Conservation (phyloP, 2,329 filamentous ascomycete genomes). For the Penicillium sp. region DNA sequence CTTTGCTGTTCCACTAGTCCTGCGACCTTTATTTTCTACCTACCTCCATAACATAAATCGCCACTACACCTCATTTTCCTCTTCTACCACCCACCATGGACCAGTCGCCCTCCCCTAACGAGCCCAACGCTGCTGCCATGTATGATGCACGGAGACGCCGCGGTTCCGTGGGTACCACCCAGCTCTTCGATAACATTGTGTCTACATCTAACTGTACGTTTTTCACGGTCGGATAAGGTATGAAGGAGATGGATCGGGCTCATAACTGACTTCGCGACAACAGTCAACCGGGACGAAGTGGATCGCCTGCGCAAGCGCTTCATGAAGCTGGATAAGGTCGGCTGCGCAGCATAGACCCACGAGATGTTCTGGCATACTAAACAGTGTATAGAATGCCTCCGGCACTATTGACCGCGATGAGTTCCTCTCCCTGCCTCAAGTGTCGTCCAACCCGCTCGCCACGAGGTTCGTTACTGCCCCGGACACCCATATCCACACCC, state of each 20-base stretch:
- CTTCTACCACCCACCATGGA: conserved; percentile 29
- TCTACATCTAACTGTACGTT: conserved; percentile 89
- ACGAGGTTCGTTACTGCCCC: conserved; percentile 64
- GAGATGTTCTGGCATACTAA: neutral
- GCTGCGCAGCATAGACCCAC: neutral
- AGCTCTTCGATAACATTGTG: conserved; percentile 91
- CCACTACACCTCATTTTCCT: neutral
- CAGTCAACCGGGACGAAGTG: conserved; percentile 96
- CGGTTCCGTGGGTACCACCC: conserved; percentile 52
- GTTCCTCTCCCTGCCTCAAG: conserved; percentile 94
- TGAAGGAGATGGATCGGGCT: neutral
- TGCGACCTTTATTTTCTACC: neutral
- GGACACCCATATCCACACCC: neutral
- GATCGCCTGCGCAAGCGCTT: conserved; percentile 94
- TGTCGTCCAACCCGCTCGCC: conserved; percentile 94
- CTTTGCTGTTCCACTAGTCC: neutral
- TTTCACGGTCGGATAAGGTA: neutral
- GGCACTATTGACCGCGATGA: conserved; percentile 98
- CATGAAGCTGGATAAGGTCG: conserved; percentile 97
- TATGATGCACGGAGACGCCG: conserved; percentile 45
- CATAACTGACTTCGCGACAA: conserved; percentile 10
- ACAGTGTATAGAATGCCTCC: conserved; percentile 73
- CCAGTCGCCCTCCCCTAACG: conserved; percentile 17
- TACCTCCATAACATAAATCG: neutral
- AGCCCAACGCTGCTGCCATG: conserved; percentile 46